Base-by-base conservation (phyloP, 2,329 filamentous ascomycete genomes). In the Pseudonectria buxi region DNA sequence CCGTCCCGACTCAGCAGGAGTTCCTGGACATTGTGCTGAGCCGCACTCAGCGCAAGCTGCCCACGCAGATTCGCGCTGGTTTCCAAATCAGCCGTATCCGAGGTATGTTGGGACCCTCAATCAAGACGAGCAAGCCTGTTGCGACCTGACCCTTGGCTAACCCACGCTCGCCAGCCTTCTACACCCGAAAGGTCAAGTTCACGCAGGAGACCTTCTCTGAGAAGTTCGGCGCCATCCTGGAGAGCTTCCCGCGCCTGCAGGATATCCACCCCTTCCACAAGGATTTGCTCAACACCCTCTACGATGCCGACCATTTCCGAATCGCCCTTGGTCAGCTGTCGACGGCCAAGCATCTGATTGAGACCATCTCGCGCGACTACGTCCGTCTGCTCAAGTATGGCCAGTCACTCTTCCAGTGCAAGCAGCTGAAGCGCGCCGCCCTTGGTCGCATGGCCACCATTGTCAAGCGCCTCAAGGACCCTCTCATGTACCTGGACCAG, bases 371-470 rank as follows among this genome's bases (percentile, higher is more conserved):
- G 41, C 79, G 92, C 58, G 92, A 98, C 63, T 98, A 98, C 58
- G 88, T 98, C 44, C 86, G 92, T 48, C 77, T 98, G 30, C 51
- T 65, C 48, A 94, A 95, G 74, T 96, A 98, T 68, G 89, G 87
- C 36, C 89, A 95, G 71, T 94, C 82, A 55, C 76, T 98, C 46
- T 98, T 90, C 72, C 92, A 98, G 70, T 96, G 90, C 77, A 98
- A 98, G 70, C 89, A 96, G 71, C 79, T 98, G 55, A 98, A 98
- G 79, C 78, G 86, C 46, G 92, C 94, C 33, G 94, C 85, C 7
- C 78, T 98, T 35, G 92, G 92, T 72, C 88, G 92, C 59, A 96
- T 98, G 92, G 92, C 90, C 46, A 98, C 92, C 13, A 87, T 98
- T 54, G 87, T 87, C 68, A 92, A 88, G 71, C 81, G 89, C 46